Conservation (phyloP, 768 basidiomycete species). For the Lanmaoa pseudosensibilis region DNA sequence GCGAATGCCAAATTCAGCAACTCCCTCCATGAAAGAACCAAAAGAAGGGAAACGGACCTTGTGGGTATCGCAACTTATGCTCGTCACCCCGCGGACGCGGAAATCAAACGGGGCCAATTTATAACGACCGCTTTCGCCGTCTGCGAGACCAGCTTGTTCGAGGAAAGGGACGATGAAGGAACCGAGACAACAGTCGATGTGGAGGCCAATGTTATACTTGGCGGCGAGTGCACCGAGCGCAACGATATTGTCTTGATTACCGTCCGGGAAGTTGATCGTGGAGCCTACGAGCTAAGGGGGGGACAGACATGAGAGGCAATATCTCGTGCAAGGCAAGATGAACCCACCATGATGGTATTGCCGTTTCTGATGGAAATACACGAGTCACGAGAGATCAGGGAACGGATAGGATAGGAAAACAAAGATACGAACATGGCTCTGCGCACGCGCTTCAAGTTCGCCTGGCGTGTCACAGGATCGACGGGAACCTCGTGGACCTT, state of each 20-base stretch:
- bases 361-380: constrained; percentile 52
- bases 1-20: constrained; percentile 1
- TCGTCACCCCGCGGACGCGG: constrained; percentile 85
- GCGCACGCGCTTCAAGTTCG: constrained; percentile 70
- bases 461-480: constrained; percentile 71
- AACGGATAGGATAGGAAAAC: background rate
- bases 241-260: constrained; percentile 83
- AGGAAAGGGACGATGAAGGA: constrained; percentile 94
- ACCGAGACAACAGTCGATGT: constrained; percentile 94
- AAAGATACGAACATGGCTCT: constrained; percentile 78
- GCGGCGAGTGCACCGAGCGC: constrained; percentile 74
- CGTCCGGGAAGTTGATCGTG: constrained; percentile 82
- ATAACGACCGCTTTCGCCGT: constrained; percentile 52
- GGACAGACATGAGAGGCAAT: background rate
- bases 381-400: constrained; percentile 2
- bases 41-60: constrained; percentile 50
- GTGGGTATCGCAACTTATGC: constrained; percentile 95
- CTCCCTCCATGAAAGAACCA: background rate
- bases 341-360: constrained; percentile 81
- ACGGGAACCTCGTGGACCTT: constrained; percentile 89
- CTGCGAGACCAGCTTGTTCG: constrained; percentile 69
- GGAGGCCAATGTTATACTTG: constrained; percentile 76
- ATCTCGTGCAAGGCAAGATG: background rate
- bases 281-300: constrained; percentile 74
- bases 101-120: constrained; percentile 84